Conservation (phyloP, 257 asterid genomes). For the Ilex asprella region DNA sequence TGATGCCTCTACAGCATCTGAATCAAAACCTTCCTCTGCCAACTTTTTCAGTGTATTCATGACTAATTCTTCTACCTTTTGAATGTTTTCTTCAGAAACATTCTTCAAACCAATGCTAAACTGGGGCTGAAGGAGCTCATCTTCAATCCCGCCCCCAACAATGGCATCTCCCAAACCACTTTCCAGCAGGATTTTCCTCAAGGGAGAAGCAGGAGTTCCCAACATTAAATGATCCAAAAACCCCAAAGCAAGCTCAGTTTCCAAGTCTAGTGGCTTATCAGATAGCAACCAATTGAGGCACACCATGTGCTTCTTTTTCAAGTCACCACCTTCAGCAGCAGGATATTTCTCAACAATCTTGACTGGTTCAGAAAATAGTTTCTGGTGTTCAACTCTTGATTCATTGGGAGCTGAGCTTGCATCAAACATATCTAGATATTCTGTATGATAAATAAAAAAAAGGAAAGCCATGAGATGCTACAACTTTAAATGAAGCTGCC, state of each 20-base stretch:
- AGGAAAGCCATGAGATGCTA: slow-evolving; percentile 8
- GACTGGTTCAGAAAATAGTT: slow-evolving; percentile 69
- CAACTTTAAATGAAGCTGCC: slow-evolving; percentile 10
- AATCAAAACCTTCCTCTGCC: slow-evolving; percentile 83
- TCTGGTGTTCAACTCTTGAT: slow-evolving; percentile 66
- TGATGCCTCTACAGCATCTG: slow-evolving; percentile 96
- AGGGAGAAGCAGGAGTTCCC: slow-evolving; percentile 99
- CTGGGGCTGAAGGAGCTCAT: slow-evolving; percentile 98
- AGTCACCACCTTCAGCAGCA: slow-evolving; percentile 78
- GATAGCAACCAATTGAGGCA: slow-evolving; percentile 95
- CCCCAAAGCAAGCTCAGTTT: slow-evolving; percentile 87
- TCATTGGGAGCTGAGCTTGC: slow-evolving; percentile 81
- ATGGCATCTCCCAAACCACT: slow-evolving; percentile 95
- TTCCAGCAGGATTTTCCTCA: slow-evolving; percentile 89
- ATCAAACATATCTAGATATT: slow-evolving; percentile 82
- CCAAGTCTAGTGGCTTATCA: slow-evolving; percentile 82
- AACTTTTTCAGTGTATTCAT: slow-evolving; percentile 52
- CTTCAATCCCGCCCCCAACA: slow-evolving; percentile 97
- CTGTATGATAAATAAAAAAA: slow-evolving; percentile 35
- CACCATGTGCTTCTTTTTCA: slow-evolving; percentile 93
- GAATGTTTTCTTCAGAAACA: slow-evolving; percentile 74
- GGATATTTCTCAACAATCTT: slow-evolving; percentile 88
- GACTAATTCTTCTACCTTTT: slow-evolving; percentile 66
- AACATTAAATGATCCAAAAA: slow-evolving; percentile 82
- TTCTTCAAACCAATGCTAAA: slow-evolving; percentile 95